Base-by-base conservation (phyloP, 306 rosid genomes). In the Quercus ilex region DNA sequence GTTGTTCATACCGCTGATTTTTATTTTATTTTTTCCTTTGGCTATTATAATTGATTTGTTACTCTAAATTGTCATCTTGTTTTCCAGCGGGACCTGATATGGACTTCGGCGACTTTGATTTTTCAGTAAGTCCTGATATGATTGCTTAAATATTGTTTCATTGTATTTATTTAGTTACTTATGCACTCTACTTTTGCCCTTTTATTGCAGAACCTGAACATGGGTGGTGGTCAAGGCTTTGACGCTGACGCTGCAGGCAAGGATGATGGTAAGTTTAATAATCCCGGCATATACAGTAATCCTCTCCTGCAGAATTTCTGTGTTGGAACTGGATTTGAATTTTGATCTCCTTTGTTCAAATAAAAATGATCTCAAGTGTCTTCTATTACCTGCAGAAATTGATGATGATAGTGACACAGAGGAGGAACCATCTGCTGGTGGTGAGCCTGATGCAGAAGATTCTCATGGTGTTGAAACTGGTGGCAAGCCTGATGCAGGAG, bases 101-200 rank as follows among this genome's bases (percentile, higher is more conserved):
- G 90, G 91, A 87, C 84, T 83, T 68, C 1, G 78, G 87, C 0
- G 85, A 77, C 84, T 21, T 90, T 0, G 93, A 90, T 74, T 82
- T 92, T 43, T 90, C 94, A 55, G 97, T 90, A 77, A 83, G 91
- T 46, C 18, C 20, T 20, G 6, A 63, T 26, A 71, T 65, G 5
- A 4, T 56, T 3, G 3, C 4, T 41, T 52, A 71, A 30, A 13
- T 25, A 60, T 60, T 20, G 55, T 19, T 35, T 17, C n/a, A 21
- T n/a, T 8, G 17, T 35, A 10, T 35, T 8, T 31, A 5, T 10
- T 18, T 19, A 1, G 20, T 19, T 33, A 67, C 28, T 67, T 67
- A 73, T 53, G 5, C 25, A 3, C 4, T 49, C 30, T 51, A 2
- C 49, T 79, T 49, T 23, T 57, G 41, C 18, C 33, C 30, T 13